A percentile compares a stretch with the other conserved stretches of the same genome.
These are phyloP conservation scores for Colletotrichum trifolii DNA, from an alignment of 2,329 filamentous ascomycete genomes.

Conservation along the genomic window DNA sequence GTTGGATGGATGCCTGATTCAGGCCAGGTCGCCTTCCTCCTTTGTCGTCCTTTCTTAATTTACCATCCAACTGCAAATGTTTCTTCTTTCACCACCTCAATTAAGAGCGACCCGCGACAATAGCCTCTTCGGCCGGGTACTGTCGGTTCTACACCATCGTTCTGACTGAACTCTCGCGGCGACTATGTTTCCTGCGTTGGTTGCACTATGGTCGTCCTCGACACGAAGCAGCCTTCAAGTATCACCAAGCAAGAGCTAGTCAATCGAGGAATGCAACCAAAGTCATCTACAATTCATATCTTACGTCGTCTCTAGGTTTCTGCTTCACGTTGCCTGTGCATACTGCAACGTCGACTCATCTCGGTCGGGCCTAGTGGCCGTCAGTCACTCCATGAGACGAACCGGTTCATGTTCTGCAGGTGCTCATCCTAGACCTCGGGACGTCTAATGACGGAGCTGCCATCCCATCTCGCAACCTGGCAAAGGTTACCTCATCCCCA, in stretches of 20 bases:
- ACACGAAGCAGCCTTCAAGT: no score
- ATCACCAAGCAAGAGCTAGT: no score
- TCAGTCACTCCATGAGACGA: slow-evolving; percentile 11
- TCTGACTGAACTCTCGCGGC: no score
- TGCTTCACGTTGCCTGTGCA: no score
- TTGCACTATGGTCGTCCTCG: no score
- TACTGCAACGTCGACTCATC: neutral
- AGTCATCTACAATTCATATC: neutral
- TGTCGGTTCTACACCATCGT: no score
- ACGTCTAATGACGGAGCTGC: neutral
- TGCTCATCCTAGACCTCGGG: slow-evolving; percentile 3
- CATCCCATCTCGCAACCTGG: neutral
- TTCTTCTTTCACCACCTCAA: neutral
- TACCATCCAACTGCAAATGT: neutral
- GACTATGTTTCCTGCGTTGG: no score
- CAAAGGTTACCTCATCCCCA: neutral
- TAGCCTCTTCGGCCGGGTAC: no score
- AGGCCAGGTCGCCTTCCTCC: neutral
- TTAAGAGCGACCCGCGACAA: no score
- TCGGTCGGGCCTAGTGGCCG: slow-evolving; percentile 2
- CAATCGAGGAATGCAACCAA: no score
- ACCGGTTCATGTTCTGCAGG: slow-evolving; percentile 11
- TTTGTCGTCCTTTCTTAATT: slow-evolving; percentile 1
- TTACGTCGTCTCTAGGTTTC: no score
- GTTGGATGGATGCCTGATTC: slow-evolving; percentile 15